Conservation (phyloP, 2,329 filamentous ascomycete genomes). For the Sporothrix euskadiensis region DNA sequence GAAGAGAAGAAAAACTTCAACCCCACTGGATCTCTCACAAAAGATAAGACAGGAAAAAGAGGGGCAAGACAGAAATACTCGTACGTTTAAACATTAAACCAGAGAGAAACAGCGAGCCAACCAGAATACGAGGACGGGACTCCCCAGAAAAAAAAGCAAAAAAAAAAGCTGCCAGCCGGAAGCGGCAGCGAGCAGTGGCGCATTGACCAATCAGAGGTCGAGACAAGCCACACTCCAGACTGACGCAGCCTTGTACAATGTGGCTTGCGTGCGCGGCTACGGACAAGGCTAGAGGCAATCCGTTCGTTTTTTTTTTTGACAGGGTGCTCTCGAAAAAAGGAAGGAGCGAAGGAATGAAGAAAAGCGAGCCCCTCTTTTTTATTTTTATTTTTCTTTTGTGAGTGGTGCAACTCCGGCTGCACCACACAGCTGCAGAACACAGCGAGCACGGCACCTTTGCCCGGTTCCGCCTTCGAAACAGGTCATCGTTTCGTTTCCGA, state of each 20-base stretch:
- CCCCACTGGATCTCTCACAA: background rate
- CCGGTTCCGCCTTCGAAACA: background rate
- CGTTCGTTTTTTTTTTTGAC: background rate
- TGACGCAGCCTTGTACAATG: constrained; percentile 19
- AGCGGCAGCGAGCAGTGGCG: background rate
- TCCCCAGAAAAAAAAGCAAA: background rate
- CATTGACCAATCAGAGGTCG: constrained; percentile 1
- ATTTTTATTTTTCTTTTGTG: background rate
- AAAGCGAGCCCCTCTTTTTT: background rate
- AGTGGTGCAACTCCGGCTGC: background rate
- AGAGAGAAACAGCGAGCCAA: constrained; percentile 15
- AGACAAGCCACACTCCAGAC: constrained; percentile 17
- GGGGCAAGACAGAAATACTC: constrained; percentile 10
- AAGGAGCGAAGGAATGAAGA: background rate
- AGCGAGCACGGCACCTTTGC: too few species aligned
- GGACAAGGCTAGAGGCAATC: constrained; percentile 16
- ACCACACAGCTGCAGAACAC: constrained; percentile 2
- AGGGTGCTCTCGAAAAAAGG: background rate
- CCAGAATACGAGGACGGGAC: background rate
- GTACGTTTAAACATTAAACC: background rate
- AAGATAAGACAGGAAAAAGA: constrained; percentile 9
- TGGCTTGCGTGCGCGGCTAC: background rate
- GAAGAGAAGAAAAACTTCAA: background rate
- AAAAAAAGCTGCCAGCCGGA: background rate
- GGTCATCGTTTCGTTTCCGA: background rate